Base-by-base conservation (phyloP, 2,329 filamentous ascomycete genomes). In the Venturia oleaginea region DNA sequence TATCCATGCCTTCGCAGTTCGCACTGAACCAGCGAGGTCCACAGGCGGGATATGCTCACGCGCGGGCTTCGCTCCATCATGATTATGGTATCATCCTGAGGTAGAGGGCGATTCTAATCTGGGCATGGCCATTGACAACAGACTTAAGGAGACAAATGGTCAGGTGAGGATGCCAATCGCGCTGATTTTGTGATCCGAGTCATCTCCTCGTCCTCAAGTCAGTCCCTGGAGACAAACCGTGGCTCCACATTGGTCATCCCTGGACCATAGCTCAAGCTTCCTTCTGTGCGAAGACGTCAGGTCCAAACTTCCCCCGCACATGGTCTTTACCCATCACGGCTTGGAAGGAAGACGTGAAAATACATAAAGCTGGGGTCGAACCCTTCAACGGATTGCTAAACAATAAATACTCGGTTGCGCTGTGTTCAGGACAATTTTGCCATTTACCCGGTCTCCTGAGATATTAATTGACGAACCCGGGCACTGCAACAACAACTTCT, bases 201-300 rank as follows among this genome's bases (percentile, higher is more conserved):
- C 15, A 57, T 57, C 27, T 34, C 34, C 30, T 57, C 51, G n/a
- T 57, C 27, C 51, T 34, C 15, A 34, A 6, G 17, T 34, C 51
- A 22, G 24, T 30, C 48, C 48, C 22, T 54, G 22, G 5, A 34
- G 30, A 34, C 51, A 34, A 57, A 57, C 27, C 51, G n/a, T 30
- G 51, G 51, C 27, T 57, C 51, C 27, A 57, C 51, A 34, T 57
- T 57, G 51, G 30, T 19, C 51, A 10, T 3, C 51, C 10, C 11
- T 34, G 22, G 51, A 37, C 19, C 51, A 57, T 15, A 57, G 51
- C 51, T 57, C 51, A 57, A 57, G 51, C 51, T 57, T 57, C 51
- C 51, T 57, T 57, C 51, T 57, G 51, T 57, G 51, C 51, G 51
- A 57, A 57, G 27, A 57, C 51, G 51, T 57, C 51, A 57, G 19